Evolutionary conservation across 768 basidiomycete species (phyloP).

Genomic region (Lactarius tabidus): DNA sequence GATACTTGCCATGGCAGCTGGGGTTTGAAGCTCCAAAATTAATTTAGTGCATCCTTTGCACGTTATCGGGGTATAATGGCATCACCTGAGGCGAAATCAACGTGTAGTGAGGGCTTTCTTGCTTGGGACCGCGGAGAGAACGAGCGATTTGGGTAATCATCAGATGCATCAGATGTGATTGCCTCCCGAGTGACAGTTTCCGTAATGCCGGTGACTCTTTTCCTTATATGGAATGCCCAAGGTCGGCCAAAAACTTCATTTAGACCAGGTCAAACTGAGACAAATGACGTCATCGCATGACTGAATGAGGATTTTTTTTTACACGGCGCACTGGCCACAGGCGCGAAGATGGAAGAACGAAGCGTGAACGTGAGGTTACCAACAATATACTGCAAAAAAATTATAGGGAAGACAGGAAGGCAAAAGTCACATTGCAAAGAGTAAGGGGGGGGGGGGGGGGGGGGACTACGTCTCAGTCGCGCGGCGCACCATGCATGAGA

Average conservation of each 20-base stretch:
- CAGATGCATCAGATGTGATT: constrained; percentile 5
- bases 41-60: neutral
- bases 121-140: constrained; percentile 6
- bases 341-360: constrained; percentile 6
- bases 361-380: constrained; percentile 11
- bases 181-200: constrained; percentile 15
- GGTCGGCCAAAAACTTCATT: constrained; percentile 11
- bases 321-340: constrained; percentile 6
- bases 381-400: constrained; percentile 17
- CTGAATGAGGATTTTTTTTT: constrained; percentile 13
- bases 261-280: constrained; percentile 1
- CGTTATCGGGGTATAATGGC: neutral
- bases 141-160: neutral
- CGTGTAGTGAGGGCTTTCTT: neutral
- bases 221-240: constrained; percentile 14
- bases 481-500: constrained; percentile 65
- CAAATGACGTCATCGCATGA: constrained; percentile 21
- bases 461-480: constrained; percentile 47
- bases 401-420: neutral
- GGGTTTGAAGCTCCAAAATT: neutral
- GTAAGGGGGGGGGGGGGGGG: too few species aligned
- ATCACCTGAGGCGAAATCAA: neutral
- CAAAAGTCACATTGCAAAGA: constrained; percentile 5
- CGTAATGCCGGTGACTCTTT: constrained; percentile 11
- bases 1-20: neutral